Evolutionary conservation across 73 alveolate species (phyloP), one percentile per base, ranked within the genome.

Genomic region (Paramecium biaurelia): DNA sequence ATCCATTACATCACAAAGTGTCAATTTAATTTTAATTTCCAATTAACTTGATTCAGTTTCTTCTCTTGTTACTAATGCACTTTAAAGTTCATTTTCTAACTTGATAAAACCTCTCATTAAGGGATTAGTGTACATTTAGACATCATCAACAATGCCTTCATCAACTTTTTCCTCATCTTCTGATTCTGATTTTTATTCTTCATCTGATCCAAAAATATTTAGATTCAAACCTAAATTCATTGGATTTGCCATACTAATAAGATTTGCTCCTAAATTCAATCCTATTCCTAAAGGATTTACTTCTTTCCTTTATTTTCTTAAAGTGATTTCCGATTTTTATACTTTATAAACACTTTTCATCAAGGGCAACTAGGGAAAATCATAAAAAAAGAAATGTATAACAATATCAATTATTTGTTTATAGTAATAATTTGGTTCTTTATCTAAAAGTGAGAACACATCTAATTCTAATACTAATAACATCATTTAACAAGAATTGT

Each of bases 41-140:
- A 89, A 63, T 35, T 59, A 11, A 47, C 76, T 70, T 7, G 90
- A 45, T 12, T 85, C 84, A 15, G 56, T 82, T 24, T 89, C 94
- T 49, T 89, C 94, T 32, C 34, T 32, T 32, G 42, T 70, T 53
- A 42, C 8, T 30, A 32, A 12, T 26, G 84, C 28, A 38, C 56
- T 85, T 7, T 70, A 21, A 0, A 89, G 56, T 59, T 89, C 23
- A 70, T 70, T 89, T 5, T 89, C 92, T 30, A 89, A 72, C 23
- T 70, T 89, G 35, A 89, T 89, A 70, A 70, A 45, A 7, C 94
- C 94, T 70, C 94, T 89, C 94, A 89, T 89, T 18, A 89, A 58
- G 2, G 85, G 90, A 72, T 89, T 89, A 9, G 85, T 82, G 47
- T 89, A 89, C 56, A 89, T 57, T 38, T 70, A 49, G 8, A 76